phyloP scores from a whole-genome alignment of 208 protist genomes.

The Trypanosomatidae sp. region DNA sequence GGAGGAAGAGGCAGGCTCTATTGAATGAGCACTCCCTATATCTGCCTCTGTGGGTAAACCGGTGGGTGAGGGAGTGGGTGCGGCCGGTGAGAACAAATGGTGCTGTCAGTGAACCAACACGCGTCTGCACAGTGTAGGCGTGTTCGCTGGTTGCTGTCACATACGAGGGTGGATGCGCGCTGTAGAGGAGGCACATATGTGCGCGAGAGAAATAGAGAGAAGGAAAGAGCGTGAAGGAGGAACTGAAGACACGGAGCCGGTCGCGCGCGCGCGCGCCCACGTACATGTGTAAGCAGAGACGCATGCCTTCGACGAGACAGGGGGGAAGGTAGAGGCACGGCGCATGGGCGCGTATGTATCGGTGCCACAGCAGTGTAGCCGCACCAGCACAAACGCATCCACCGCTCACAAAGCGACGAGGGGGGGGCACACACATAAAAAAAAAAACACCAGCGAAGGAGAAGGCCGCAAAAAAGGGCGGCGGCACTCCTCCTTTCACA shows the following conservation, averaged over 20 bases:
- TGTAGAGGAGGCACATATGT: neutral
- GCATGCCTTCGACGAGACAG: neutral
- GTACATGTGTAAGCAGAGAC: neutral
- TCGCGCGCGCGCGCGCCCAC: neutral
- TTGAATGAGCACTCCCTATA: neutral
- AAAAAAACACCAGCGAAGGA: neutral
- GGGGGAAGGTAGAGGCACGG: neutral
- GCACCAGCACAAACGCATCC: neutral
- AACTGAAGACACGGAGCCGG: neutral
- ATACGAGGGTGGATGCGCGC: neutral
- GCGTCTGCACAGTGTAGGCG: neutral
- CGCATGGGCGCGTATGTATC: neutral
- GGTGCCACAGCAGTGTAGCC: neutral
- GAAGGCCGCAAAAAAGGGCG: neutral
- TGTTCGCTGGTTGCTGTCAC: neutral
- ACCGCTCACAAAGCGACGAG: neutral
- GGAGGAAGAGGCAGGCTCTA: neutral
- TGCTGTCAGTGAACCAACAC: neutral
- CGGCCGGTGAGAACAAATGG: too few species aligned
- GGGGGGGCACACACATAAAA: too few species aligned
- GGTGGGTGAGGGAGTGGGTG: neutral
- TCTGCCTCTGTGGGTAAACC: neutral
- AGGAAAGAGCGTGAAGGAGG: neutral
- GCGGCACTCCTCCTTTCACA: neutral
- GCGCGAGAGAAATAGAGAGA: neutral